phyloP scores from a whole-genome alignment of 768 basidiomycete species.

The Boletellus sp. region DNA sequence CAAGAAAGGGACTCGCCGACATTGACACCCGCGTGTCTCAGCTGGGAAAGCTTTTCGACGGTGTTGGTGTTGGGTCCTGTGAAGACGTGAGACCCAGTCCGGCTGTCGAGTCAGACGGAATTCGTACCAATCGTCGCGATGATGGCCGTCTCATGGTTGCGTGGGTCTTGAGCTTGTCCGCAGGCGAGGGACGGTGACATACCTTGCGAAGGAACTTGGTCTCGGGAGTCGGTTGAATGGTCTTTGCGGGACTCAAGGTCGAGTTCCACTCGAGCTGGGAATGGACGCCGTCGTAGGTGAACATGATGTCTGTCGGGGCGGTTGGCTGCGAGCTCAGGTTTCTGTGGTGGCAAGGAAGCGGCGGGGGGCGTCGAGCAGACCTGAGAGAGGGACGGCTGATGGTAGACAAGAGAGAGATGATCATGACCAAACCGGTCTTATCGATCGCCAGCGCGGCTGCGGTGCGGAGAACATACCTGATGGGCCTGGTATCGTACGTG shows the following conservation, averaged over 20 bases:
- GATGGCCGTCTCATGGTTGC: conserved; percentile 75
- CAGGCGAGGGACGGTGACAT: conserved; percentile 16
- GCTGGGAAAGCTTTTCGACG: conserved; percentile 79
- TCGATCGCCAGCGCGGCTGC: conserved; percentile 12
- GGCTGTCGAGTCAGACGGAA: not conserved
- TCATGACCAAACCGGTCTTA: conserved; percentile 12
- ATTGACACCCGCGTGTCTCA: conserved; percentile 93
- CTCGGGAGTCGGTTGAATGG: conserved; percentile 66
- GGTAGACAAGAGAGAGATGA: conserved; percentile 10
- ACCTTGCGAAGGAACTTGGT: conserved; percentile 94
- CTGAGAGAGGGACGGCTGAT: conserved; percentile 13
- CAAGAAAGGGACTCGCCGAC: conserved; percentile 63
- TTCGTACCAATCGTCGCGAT: conserved; percentile 93
- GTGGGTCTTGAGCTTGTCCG: conserved; percentile 1
- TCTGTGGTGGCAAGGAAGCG: conserved; percentile 6
- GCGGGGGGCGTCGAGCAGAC: conserved; percentile 12
- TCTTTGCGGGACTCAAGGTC: conserved; percentile 67
- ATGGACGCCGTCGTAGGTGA: conserved; percentile 54
- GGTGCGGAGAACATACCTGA: conserved; percentile 20
- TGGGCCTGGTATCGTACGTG: conserved; percentile 9
- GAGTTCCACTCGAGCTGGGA: conserved; percentile 95
- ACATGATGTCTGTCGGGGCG: conserved; percentile 38
- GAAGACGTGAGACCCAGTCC: conserved; percentile 8
- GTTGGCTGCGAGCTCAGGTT: conserved; percentile 4
- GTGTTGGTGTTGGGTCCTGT: conserved; percentile 92